Evolutionary conservation across 179 eudicot species (phyloP).

Genomic region (Carnegiea gigantea): DNA sequence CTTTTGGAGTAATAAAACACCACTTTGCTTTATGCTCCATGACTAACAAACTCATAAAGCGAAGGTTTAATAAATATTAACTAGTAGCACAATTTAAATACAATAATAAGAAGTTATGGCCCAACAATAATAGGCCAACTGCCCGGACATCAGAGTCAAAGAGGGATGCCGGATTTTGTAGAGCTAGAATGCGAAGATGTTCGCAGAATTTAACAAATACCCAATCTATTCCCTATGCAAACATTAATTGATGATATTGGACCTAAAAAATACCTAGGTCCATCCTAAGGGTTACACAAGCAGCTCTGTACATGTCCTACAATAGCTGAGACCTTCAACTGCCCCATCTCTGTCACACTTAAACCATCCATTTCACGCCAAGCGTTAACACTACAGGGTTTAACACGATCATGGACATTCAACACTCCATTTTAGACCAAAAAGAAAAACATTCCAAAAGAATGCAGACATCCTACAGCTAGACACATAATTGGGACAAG

Average conservation of each 20-base stretch:
- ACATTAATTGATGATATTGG: background rate
- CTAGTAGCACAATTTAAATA: background rate
- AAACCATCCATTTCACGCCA: background rate
- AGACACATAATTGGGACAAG: too few species aligned
- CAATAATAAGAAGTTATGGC: conserved; percentile 11
- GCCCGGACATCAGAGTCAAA: conserved; percentile 11
- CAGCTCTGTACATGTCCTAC: background rate
- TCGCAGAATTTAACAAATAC: background rate
- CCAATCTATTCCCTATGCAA: background rate
- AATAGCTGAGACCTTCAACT: background rate
- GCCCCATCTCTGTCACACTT: background rate
- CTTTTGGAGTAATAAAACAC: conserved; percentile 25
- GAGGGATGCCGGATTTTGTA: background rate
- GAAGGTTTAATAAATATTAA: background rate
- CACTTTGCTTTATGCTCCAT: conserved; percentile 24
- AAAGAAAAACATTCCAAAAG: too few species aligned
- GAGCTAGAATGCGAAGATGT: background rate
- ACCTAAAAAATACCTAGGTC: conserved; percentile 1
- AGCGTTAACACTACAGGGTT: too few species aligned
- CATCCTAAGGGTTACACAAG: conserved; percentile 6
- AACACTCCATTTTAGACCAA: background rate
- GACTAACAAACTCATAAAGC: conserved; percentile 12
- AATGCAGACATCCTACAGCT: too few species aligned
- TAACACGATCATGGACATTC: background rate
- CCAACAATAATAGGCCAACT: background rate